Conservation (phyloP, 495 filamentous ascomycete genomes). For the Sporormia fimetaria region DNA sequence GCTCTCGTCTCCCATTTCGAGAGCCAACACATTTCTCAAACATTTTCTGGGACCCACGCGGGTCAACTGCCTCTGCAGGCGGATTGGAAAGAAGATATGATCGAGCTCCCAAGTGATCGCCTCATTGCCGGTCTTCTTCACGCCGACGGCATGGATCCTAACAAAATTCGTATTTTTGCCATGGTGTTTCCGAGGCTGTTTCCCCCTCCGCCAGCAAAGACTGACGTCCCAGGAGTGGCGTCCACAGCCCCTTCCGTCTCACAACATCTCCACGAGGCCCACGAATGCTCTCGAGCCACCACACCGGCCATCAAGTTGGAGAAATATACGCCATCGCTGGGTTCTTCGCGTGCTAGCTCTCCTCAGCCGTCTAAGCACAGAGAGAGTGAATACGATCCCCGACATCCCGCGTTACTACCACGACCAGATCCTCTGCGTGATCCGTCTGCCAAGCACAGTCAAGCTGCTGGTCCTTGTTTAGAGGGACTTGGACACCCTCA, state of each 20-base stretch:
- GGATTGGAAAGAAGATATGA: slow-evolving; percentile 62
- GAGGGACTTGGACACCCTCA: no score
- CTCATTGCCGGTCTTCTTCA: slow-evolving; percentile 39
- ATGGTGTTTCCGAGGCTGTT: slow-evolving; percentile 44
- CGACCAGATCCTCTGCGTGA: slow-evolving; percentile 13
- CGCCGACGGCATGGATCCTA: slow-evolving; percentile 44
- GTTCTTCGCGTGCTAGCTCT: slow-evolving; percentile 16
- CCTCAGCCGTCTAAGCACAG: slow-evolving; percentile 15
- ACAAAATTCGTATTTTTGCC: slow-evolving; percentile 44
- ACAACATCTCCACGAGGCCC: slow-evolving; percentile 16
- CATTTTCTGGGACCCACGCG: slow-evolving; percentile 20
- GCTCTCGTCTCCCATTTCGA: slow-evolving; percentile 61
- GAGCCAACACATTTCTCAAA: slow-evolving; percentile 38
- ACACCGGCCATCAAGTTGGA: slow-evolving; percentile 14
- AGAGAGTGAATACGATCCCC: slow-evolving; percentile 39
- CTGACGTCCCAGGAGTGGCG: slow-evolving; percentile 26
- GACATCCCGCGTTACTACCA: slow-evolving; percentile 25
- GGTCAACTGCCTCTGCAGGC: slow-evolving; percentile 25
- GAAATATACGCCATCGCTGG: slow-evolving; percentile 20
- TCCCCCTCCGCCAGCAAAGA: slow-evolving; percentile 27
- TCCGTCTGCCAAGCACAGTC: no score
- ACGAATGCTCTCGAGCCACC: not conserved
- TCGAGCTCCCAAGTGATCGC: slow-evolving; percentile 48
- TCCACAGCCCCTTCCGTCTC: slow-evolving; percentile 20
- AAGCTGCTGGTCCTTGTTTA: no score